Evolutionary conservation across 2,329 filamentous ascomycete genomes (phyloP), one percentile per base, ranked within the genome.

Genomic region (Pyrenophora graminea): DNA sequence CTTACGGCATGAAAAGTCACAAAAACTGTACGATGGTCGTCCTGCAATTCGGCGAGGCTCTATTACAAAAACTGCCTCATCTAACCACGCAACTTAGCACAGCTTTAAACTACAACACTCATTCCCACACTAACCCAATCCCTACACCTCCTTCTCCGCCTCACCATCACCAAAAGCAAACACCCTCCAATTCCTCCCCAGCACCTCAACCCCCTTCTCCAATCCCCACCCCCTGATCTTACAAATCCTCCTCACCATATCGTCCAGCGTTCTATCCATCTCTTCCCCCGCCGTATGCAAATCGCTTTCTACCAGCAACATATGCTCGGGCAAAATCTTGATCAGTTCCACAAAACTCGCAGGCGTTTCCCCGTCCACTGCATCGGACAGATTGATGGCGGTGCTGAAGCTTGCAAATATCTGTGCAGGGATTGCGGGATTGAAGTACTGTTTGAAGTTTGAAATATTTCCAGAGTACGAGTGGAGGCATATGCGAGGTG

Each of bases 351-450:
- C 80, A 3, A 83, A 83, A 48, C 86, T 83, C 55, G 69, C 66
- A 72, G 76, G 66, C 64, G 71, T 56, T 75, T 79, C 68, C 64
- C 78, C 62, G 61, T 69, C 73, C 15, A 82, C 77, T 27, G 56
- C 59, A 47, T 71, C 64, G 2, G 81, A 80, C 63, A 92, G 82
- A 67, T 97, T 99, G 63, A 99, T 88, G 5, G 85, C 86, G 0
- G 81, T 81, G 1, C 91, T 97, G 68, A 97, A 95, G 1, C 91
- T 96, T 63, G 96, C 92, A 73, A 86, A 99, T 17, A 97, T 81
- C 13, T 85, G 80, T 0, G 86, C 85, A 0, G 93, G 93, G 7
- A 94, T 84, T 1, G 82, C 79, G 1, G 84, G 83, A 57, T 88
- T 81, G 40, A 91, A 76, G 66, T 96, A 97, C 70, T 91, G 91